Conservation (phyloP, 2,329 filamentous ascomycete species). For the Trichophyton equinum region DNA sequence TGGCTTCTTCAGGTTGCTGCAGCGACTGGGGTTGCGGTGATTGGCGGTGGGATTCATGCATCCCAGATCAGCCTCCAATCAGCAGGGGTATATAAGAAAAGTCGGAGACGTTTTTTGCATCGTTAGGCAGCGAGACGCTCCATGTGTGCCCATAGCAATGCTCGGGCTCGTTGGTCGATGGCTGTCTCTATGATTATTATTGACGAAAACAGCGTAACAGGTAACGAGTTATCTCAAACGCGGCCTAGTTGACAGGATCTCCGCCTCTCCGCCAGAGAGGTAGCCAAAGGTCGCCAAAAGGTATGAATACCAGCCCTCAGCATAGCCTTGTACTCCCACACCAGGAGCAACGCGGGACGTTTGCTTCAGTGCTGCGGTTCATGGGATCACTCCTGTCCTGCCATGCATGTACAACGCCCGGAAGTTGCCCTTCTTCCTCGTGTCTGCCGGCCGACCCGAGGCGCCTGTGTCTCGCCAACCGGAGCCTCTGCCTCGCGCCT, state of each 20-base stretch:
- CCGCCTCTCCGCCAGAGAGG: no score
- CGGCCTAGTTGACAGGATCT: no score
- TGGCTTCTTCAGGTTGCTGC: not conserved
- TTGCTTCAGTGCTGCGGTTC: not conserved
- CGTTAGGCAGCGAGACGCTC: no score
- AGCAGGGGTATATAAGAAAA: not conserved
- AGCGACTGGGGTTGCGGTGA: not conserved
- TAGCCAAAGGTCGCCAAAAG: no score
- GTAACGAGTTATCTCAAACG: no score
- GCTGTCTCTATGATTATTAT: no score
- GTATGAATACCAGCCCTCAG: not conserved
- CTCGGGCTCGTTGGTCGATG: no score
- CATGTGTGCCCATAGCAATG: no score
- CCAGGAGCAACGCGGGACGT: not conserved
- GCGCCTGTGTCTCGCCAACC: not conserved
- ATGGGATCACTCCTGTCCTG: not conserved
- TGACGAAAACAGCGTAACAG: no score
- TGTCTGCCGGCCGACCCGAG: not conserved
- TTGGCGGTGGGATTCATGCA: not conserved
- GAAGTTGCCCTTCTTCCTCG: not conserved
- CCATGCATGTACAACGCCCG: conserved; percentile 2
- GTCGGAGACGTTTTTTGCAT: not conserved
- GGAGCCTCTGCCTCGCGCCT: not conserved
- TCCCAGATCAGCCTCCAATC: not conserved
- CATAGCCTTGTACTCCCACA: not conserved